Evolutionary conservation across 768 basidiomycete genomes (phyloP).

Genomic region (Rhizopogon vinicolor): DNA sequence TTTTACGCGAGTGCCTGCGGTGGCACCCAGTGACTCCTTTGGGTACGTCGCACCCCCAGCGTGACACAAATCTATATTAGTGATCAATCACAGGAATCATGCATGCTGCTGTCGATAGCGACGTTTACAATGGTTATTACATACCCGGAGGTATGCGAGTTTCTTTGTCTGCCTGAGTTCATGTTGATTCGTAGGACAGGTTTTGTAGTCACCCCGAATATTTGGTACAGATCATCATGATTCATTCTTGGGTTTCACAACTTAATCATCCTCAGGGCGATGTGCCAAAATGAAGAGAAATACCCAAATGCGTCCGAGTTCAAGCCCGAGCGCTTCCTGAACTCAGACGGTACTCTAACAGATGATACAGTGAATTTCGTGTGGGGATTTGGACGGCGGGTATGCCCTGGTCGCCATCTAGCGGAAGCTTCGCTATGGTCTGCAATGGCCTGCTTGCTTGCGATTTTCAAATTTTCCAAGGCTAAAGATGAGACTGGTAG

Average conservation of each 20-base stretch:
- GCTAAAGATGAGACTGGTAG: conserved; percentile 14
- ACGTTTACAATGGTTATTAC: conserved; percentile 38
- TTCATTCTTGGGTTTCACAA: background rate
- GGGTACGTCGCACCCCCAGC: background rate
- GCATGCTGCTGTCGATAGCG: conserved; percentile 28
- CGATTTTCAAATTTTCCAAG: conserved; percentile 12
- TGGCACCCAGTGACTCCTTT: conserved; percentile 4
- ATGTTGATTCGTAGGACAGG: background rate
- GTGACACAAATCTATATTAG: background rate
- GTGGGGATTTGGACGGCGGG: conserved; percentile 26
- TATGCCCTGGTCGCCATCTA: conserved; percentile 24
- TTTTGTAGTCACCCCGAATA: conserved; percentile 1
- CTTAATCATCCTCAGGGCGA: conserved; percentile 20
- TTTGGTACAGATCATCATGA: background rate
- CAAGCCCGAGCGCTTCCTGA: conserved; percentile 37
- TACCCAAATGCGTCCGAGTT: conserved; percentile 33
- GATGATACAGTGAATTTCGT: conserved; percentile 7
- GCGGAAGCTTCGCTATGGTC: conserved; percentile 21
- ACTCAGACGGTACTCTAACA: conserved; percentile 16
- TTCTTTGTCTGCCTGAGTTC: background rate
- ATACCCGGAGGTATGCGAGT: conserved; percentile 42
- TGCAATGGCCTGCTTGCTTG: conserved; percentile 13
- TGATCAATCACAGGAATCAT: conserved; percentile 7
- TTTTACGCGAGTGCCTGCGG: conserved; percentile 2
- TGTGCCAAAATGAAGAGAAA: conserved; percentile 27